Conservation (phyloP, 441 rosid genomes). For the Cnidoscolus chayamansa region DNA sequence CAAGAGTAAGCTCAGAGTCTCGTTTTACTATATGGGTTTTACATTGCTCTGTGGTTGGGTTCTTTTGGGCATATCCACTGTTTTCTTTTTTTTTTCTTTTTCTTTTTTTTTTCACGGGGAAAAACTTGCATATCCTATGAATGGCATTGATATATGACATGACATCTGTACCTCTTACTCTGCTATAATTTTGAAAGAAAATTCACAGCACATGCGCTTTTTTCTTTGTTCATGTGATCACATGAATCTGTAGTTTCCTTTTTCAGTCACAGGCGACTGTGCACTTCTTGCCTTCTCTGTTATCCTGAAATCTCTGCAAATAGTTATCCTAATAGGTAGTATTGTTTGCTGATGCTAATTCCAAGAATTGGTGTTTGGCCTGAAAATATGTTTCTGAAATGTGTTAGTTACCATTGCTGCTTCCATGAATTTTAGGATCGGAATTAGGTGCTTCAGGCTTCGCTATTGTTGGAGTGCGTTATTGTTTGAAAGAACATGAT, state of each 20-base stretch:
- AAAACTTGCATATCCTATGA: not conserved
- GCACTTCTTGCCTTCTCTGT: not conserved
- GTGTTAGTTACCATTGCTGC: too few species aligned
- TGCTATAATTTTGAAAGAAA: not conserved
- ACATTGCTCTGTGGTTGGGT: not conserved
- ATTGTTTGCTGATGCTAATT: not conserved
- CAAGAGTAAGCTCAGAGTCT: conserved; percentile 50
- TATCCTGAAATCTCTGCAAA: not conserved
- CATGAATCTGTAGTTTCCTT: not conserved
- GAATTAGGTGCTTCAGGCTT: not conserved
- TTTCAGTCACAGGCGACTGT: not conserved
- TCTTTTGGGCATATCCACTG: not conserved
- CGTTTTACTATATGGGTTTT: not conserved
- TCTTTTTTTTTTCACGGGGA: not conserved
- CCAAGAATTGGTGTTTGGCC: not conserved
- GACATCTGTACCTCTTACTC: not conserved
- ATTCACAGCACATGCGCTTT: not conserved
- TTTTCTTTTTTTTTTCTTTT: not conserved
- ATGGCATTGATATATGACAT: not conserved
- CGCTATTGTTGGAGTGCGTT: not conserved
- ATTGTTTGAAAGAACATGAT: not conserved
- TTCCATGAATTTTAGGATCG: not conserved
- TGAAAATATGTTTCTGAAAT: not conserved
- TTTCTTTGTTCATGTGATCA: not conserved
- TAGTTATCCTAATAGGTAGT: too few species aligned